These are phyloP conservation scores for Fusarium irregulare DNA, from an alignment of 2,329 filamentous ascomycete species.

Conservation along the genomic window DNA sequence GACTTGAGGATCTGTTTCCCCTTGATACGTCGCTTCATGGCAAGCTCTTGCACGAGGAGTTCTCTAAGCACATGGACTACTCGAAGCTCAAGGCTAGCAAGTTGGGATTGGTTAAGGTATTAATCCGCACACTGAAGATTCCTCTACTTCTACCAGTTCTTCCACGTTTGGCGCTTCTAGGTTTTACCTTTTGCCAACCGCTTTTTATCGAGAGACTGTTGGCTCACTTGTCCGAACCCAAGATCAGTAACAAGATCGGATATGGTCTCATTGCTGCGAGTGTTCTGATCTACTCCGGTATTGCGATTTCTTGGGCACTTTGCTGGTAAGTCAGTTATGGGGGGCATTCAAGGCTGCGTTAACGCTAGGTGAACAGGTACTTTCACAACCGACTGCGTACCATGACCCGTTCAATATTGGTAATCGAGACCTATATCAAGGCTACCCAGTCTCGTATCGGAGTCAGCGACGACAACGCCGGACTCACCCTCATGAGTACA, in stretches of 20 bases:
- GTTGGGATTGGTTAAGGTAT: constrained; percentile 46
- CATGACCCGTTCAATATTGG: constrained; percentile 49
- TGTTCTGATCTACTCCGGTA: constrained; percentile 53
- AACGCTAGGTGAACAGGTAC: background rate
- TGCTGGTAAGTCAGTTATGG: constrained; percentile 49
- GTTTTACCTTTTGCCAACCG: constrained; percentile 56
- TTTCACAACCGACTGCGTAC: constrained; percentile 30
- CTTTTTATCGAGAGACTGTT: constrained; percentile 56
- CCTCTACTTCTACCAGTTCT: constrained; percentile 50
- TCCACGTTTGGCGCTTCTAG: constrained; percentile 53
- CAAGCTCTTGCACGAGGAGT: constrained; percentile 33
- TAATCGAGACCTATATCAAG: constrained; percentile 49
- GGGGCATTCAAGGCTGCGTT: background rate
- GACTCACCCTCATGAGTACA: constrained; percentile 60
- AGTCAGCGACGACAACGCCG: constrained; percentile 51
- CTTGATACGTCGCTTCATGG: constrained; percentile 47
- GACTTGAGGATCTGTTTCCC: constrained; percentile 50
- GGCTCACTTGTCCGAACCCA: constrained; percentile 47
- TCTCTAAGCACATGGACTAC: constrained; percentile 41
- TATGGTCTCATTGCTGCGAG: constrained; percentile 58
- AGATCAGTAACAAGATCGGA: constrained; percentile 44
- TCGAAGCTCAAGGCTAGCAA: constrained; percentile 32
- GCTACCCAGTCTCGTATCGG: constrained; percentile 47
- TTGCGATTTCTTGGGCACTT: constrained; percentile 54
- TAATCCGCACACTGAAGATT: constrained; percentile 47